phyloP scores from a whole-genome alignment of 371 early-diverging fungal genomes.

The Encephalitozoon romaleae region DNA sequence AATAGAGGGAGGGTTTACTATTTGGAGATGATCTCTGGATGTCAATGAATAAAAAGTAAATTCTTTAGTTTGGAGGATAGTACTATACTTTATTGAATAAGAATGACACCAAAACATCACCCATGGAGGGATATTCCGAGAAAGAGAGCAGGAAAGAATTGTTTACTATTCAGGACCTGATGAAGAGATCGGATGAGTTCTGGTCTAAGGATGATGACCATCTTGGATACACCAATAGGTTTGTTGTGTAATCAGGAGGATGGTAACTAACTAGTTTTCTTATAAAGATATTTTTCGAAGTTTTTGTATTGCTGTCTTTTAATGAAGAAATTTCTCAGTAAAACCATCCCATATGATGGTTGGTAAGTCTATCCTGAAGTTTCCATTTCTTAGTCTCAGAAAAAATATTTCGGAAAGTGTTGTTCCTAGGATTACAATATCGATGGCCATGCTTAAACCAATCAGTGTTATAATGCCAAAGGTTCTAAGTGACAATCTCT shows the following conservation, averaged over 20 bases:
- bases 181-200: background rate
- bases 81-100: background rate
- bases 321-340: background rate
- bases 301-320: too few species aligned
- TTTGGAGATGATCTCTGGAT: background rate
- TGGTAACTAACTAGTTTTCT: background rate
- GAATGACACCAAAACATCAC: background rate
- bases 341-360: background rate
- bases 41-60: background rate
- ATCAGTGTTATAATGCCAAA: background rate
- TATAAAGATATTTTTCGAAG: background rate
- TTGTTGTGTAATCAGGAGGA: background rate
- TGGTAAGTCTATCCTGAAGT: background rate
- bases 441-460: background rate
- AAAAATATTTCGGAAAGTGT: background rate
- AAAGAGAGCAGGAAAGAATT: background rate
- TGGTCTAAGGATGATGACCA: background rate
- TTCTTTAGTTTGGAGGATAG: background rate
- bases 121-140: background rate
- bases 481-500: slow-evolving; percentile 35
- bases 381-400: background rate
- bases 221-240: background rate
- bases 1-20: background rate
- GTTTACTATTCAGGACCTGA: background rate
- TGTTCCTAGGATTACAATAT: background rate